phyloP scores from a whole-genome alignment of 805 yeast genomes.

The Starmerella vitae region DNA sequence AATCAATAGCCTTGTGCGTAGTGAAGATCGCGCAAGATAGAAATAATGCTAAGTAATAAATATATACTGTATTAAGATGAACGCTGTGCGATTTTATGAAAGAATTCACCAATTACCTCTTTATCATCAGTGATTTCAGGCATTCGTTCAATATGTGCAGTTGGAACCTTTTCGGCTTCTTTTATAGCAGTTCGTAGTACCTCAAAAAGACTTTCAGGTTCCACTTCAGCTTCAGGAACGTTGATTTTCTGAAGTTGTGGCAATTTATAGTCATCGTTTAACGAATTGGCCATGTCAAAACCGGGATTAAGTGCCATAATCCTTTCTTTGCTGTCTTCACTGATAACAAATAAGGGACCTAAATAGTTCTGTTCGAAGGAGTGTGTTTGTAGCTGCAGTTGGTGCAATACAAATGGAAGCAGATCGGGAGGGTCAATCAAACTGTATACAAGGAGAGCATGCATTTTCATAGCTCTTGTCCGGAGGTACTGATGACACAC shows the following conservation, averaged over 20 bases:
- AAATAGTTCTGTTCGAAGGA: constrained; percentile 1
- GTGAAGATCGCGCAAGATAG: constrained; percentile 55
- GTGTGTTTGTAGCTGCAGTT: not conserved
- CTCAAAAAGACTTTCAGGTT: too few species aligned
- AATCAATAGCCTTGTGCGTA: constrained; percentile 58
- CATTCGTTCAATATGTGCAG: too few species aligned
- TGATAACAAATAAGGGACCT: constrained; percentile 1
- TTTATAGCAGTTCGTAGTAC: too few species aligned
- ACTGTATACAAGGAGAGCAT: constrained; percentile 8
- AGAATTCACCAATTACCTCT: constrained; percentile 13
- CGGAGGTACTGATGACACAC: constrained; percentile 15
- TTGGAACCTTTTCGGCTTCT: too few species aligned
- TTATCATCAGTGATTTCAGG: constrained; percentile 6
- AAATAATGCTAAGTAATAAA: too few species aligned
- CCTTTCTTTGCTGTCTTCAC: constrained; percentile 11
- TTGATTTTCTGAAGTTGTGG: not conserved
- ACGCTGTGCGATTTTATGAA: constrained; percentile 9
- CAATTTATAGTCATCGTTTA: not conserved
- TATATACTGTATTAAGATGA: too few species aligned
- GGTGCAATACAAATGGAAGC: not conserved
- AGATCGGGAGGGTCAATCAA: not conserved
- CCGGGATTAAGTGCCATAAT: constrained; percentile 16
- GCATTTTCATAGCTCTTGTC: constrained; percentile 4
- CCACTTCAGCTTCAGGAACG: too few species aligned
- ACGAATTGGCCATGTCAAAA: constrained; percentile 12